Conservation (phyloP, 768 basidiomycete species). For the Hygrophorus pudorinus region DNA sequence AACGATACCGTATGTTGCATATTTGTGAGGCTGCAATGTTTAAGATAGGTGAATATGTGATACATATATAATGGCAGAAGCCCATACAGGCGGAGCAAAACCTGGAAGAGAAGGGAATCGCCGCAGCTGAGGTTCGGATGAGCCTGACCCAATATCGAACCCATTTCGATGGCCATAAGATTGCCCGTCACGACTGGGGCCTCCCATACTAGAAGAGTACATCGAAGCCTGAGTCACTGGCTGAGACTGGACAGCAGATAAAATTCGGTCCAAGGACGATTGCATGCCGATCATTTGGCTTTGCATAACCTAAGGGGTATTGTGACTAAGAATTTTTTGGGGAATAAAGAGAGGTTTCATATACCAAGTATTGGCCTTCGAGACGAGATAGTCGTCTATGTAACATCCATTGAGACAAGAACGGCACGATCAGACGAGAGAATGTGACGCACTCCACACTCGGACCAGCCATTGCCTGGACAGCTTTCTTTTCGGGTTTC, state of each 20-base stretch:
- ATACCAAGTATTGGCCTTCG: constrained; percentile 78
- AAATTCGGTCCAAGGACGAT: constrained; percentile 76
- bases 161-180: constrained; percentile 40
- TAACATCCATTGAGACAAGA: constrained; percentile 13
- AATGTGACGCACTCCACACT: constrained; percentile 58
- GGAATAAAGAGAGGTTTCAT: constrained; percentile 9
- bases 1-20: constrained; percentile 84
- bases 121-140: constrained; percentile 24
- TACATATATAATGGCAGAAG: constrained; percentile 9
- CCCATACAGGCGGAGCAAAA: constrained; percentile 72
- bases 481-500: constrained; percentile 83
- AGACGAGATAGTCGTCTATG: constrained; percentile 70
- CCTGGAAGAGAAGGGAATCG: constrained; percentile 83
- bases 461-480: constrained; percentile 44
- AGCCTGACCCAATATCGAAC: constrained; percentile 27
- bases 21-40: constrained; percentile 64
- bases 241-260: constrained; percentile 51
- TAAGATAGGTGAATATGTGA: constrained; percentile 11
- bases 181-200: constrained; percentile 19
- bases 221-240: constrained; percentile 23
- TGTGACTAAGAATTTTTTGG: neutral
- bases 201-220: constrained; percentile 23
- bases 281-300: constrained; percentile 95
- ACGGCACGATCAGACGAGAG: constrained; percentile 2
- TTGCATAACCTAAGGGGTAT: constrained; percentile 60